A percentile compares a stretch with the other conserved stretches of the same genome.
Conservation (phyloP, 768 basidiomycete species). For the Trametes elegans region DNA sequence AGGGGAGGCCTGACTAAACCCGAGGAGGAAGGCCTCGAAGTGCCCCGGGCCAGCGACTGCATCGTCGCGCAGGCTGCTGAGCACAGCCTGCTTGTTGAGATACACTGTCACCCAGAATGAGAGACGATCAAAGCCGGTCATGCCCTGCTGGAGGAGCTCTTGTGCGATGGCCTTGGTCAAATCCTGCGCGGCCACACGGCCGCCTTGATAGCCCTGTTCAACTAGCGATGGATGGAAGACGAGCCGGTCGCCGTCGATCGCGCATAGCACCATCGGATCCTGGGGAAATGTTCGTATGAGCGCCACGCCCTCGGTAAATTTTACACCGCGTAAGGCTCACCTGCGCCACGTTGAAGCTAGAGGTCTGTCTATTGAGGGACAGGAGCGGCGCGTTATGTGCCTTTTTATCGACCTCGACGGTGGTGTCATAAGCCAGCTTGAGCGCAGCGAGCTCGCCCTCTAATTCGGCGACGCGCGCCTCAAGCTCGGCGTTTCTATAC, state of each 20-base stretch:
- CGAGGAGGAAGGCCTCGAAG: constrained; percentile 56
- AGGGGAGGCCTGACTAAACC: constrained; percentile 73
- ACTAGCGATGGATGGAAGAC: constrained; percentile 62
- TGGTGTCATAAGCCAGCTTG: constrained; percentile 67
- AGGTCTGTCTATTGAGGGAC: constrained; percentile 63
- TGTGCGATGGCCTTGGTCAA: constrained; percentile 69
- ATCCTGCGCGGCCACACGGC: constrained; percentile 55
- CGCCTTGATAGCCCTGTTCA: constrained; percentile 62
- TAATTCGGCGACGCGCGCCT: constrained; percentile 62
- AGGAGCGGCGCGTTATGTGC: constrained; percentile 68
- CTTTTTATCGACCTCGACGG: constrained; percentile 56
- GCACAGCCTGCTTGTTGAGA: constrained; percentile 59
- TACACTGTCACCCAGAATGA: constrained; percentile 78
- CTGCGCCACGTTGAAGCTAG: constrained; percentile 53
- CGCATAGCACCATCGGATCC: constrained; percentile 68
- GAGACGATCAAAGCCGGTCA: constrained; percentile 58
- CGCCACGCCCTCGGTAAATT: background rate
- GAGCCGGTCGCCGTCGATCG: constrained; percentile 71
- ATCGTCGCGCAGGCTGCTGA: constrained; percentile 48
- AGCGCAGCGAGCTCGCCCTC: constrained; percentile 68
- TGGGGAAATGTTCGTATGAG: constrained; percentile 50
- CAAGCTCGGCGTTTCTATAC: constrained; percentile 61
- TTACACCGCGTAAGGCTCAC: constrained; percentile 21
- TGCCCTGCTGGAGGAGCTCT: constrained; percentile 59
- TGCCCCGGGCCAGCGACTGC: constrained; percentile 63